Conservation (phyloP, 768 basidiomycete species). For the Leccinum variicolor region DNA sequence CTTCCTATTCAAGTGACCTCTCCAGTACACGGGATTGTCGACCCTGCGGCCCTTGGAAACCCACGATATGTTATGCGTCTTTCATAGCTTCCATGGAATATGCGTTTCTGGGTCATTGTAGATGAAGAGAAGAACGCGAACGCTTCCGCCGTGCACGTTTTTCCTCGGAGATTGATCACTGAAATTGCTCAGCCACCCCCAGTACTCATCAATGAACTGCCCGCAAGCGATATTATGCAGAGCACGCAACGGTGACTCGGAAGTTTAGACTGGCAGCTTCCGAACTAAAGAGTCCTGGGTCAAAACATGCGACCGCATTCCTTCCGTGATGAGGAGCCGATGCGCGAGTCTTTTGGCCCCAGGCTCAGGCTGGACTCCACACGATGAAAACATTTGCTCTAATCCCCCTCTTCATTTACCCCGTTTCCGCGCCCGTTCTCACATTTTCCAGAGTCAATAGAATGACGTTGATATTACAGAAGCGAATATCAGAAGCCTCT, state of each 20-base stretch:
- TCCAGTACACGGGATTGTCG: neutral
- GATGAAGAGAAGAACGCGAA: too few relatives aligned
- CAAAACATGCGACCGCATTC: neutral
- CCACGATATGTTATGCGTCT: neutral
- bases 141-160: neutral
- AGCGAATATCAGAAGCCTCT: neutral
- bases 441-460: neutral
- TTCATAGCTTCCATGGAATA: neutral
- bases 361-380: too few relatives aligned
- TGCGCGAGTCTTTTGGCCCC: neutral
- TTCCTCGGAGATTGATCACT: too few relatives aligned
- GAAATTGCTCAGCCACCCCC: neutral
- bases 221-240: neutral
- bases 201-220: neutral
- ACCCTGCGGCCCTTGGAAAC: neutral
- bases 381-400: neutral
- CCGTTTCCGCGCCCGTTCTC: neutral
- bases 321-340: neutral
- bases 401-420: neutral
- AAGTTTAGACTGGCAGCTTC: too few relatives aligned
- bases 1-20: neutral
- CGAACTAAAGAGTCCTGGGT: neutral
- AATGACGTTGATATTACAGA: neutral
- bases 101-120: too few relatives aligned
- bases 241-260: neutral